Evolutionary conservation across 129 eudicot genomes (phyloP).

Genomic region (Saposhnikovia divaricata): DNA sequence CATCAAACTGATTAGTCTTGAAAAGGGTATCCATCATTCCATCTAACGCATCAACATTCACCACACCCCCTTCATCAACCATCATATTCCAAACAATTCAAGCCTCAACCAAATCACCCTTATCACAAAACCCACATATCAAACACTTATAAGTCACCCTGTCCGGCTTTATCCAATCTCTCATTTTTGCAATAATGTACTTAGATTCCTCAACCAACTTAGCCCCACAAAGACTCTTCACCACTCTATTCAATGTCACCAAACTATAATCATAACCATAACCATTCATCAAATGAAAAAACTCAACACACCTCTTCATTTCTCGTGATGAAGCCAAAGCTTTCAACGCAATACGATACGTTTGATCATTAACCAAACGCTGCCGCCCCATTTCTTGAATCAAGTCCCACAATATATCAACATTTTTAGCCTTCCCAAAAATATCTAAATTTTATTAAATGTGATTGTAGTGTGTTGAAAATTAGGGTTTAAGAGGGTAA

Average conservation of each 20-base stretch:
- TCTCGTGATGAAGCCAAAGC: slow-evolving; percentile 70
- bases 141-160: slow-evolving; percentile 58
- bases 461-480: slow-evolving; percentile 65
- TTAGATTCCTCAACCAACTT: slow-evolving; percentile 71
- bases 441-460: slow-evolving; percentile 66
- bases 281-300: slow-evolving; percentile 61
- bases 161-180: slow-evolving; percentile 47
- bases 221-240: slow-evolving; percentile 39
- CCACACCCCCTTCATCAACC: slow-evolving; percentile 66
- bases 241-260: slow-evolving; percentile 50
- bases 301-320: slow-evolving; percentile 69
- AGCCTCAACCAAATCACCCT: slow-evolving; percentile 68
- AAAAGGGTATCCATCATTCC: slow-evolving; percentile 53
- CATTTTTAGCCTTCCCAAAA: slow-evolving; percentile 67
- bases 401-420: slow-evolving; percentile 63
- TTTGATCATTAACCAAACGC: slow-evolving; percentile 38
- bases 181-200: slow-evolving; percentile 54
- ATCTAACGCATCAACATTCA: slow-evolving; percentile 38
- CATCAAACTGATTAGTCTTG: slow-evolving; percentile 44
- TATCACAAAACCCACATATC: slow-evolving; percentile 76
- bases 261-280: slow-evolving; percentile 56
- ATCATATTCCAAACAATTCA: slow-evolving; percentile 74
- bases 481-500: slow-evolving; percentile 33
- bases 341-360: slow-evolving; percentile 43
- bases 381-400: slow-evolving; percentile 30